Percentiles rank a stretch among this genome's conserved stretches.
Evolutionary conservation across 345 rosid species (phyloP).

Genomic region (Durio zibethinus): DNA sequence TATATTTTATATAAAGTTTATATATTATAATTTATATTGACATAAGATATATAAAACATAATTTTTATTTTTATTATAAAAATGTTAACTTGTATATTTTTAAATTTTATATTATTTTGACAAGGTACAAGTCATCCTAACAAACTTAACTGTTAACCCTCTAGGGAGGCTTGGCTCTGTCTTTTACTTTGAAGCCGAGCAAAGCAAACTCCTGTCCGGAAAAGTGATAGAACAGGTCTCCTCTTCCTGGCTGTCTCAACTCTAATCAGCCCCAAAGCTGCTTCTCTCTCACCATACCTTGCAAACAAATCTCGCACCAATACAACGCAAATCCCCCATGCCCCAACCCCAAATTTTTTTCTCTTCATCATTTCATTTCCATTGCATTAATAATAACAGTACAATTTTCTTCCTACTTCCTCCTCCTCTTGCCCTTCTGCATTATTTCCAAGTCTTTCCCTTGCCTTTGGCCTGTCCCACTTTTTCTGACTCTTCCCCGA

Average conservation of each 20-base stretch:
- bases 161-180: not conserved
- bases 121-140: too few relatives aligned
- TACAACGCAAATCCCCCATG: not conserved
- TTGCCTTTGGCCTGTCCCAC: slow-evolving; percentile 12
- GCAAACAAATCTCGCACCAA: not conserved
- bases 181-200: slow-evolving; percentile 1
- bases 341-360: not conserved
- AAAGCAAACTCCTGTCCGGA: not conserved
- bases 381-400: too few relatives aligned
- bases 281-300: slow-evolving; percentile 3
- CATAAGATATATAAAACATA: too few relatives aligned
- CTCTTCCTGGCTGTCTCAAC: slow-evolving; percentile 45
- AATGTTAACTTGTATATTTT: too few relatives aligned
- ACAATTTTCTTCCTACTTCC: too few relatives aligned
- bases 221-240: slow-evolving; percentile 30
- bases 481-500: not conserved
- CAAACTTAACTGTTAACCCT: too few relatives aligned
- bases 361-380: not conserved
- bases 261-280: not conserved
- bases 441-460: too few relatives aligned
- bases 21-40: too few relatives aligned
- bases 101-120: too few relatives aligned
- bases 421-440: not conserved
- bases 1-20: too few relatives aligned
- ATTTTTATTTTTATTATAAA: too few relatives aligned